A percentile compares a stretch with the other conserved stretches of the same genome.
Conservation (phyloP, 2,329 filamentous ascomycete genomes). For the Alternaria arbusti region DNA sequence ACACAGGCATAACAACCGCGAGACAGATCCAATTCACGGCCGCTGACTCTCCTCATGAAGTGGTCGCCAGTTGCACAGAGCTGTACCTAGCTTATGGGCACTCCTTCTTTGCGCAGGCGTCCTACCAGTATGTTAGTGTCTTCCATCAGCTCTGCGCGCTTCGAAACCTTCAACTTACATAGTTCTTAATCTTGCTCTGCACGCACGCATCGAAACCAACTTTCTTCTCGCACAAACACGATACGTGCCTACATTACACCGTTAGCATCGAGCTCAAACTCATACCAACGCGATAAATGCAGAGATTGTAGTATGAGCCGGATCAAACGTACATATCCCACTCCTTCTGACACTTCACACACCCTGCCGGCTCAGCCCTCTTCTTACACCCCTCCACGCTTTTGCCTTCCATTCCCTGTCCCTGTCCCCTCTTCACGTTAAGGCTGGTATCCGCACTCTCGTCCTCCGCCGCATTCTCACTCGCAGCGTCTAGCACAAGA, state of each 20-base stretch:
- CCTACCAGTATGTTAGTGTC: neutral
- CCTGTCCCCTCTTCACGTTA: neutral
- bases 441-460: neutral
- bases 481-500: neutral
- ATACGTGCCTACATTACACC: neutral
- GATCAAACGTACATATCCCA: neutral
- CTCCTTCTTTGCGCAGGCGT: neutral
- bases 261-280: neutral
- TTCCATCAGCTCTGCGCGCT: neutral
- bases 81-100: neutral
- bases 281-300: too few species aligned
- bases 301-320: too few species aligned
- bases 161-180: neutral
- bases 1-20: neutral
- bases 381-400: neutral
- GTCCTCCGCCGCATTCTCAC: neutral
- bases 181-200: neutral
- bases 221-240: neutral
- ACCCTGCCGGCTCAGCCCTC: neutral
- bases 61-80: accelerated
- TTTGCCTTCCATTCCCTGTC: neutral
- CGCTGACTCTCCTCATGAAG: neutral
- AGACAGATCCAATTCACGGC: accelerated
- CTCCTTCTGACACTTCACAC: neutral
- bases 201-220: neutral